Percentiles rank a stretch among this genome's conserved stretches.
Evolutionary conservation across 2,329 filamentous ascomycete species (phyloP).

Genomic region (Fusarium acutatum): DNA sequence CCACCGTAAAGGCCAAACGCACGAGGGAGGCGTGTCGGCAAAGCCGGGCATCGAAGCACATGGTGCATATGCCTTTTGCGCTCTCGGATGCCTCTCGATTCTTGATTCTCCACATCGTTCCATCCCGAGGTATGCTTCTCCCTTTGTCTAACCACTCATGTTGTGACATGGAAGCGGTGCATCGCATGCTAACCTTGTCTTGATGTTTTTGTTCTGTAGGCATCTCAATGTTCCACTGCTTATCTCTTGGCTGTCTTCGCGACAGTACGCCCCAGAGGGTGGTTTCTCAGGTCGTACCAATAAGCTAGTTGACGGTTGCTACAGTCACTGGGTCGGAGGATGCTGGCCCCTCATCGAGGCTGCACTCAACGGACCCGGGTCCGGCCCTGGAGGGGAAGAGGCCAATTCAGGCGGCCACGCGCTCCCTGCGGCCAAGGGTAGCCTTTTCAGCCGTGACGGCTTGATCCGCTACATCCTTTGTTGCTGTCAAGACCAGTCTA

Average conservation of each 20-base stretch:
- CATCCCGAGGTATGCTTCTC: slow-evolving; percentile 70
- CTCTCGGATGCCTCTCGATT: slow-evolving; percentile 86
- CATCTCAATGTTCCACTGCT: slow-evolving; percentile 81
- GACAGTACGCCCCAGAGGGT: slow-evolving; percentile 90
- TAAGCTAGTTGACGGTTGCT: slow-evolving; percentile 97
- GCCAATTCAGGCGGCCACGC: slow-evolving; percentile 42
- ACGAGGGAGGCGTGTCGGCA: slow-evolving; percentile 90
- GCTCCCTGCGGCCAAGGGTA: slow-evolving; percentile 48
- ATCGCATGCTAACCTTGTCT: slow-evolving; percentile 48
- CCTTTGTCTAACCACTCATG: slow-evolving; percentile 44
- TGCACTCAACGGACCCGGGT: slow-evolving; percentile 65
- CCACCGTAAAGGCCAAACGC: slow-evolving; percentile 77
- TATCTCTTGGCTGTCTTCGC: slow-evolving; percentile 86
- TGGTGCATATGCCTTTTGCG: slow-evolving; percentile 96
- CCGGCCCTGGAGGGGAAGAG: slow-evolving; percentile 40
- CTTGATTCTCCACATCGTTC: slow-evolving; percentile 80
- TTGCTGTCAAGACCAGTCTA: slow-evolving; percentile 80
- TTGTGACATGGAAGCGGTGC: slow-evolving; percentile 42
- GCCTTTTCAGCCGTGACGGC: slow-evolving; percentile 82
- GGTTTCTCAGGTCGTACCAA: slow-evolving; percentile 95
- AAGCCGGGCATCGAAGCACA: slow-evolving; percentile 91
- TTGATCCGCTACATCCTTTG: slow-evolving; percentile 88
- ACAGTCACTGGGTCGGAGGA: slow-evolving; percentile 96
- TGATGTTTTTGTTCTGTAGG: slow-evolving; percentile 52
- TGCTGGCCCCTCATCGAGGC: slow-evolving; percentile 94